A percentile compares a stretch with the other conserved stretches of the same genome.
These are phyloP conservation scores for Picochlorum sp. DNA, from an alignment of 139 green algal species.

Conservation along the genomic window DNA sequence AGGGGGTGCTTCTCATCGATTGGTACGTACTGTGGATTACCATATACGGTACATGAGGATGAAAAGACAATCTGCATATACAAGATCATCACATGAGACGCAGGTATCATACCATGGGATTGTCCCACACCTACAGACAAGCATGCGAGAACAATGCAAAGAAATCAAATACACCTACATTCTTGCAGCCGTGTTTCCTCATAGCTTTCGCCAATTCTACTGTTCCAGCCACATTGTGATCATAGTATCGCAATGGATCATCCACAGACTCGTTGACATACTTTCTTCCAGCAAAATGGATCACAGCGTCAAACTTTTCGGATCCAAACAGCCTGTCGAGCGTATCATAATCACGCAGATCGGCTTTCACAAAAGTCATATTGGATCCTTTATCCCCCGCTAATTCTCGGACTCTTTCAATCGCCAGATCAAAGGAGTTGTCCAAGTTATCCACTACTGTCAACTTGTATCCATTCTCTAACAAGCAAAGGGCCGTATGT, in stretches of 20 bases:
- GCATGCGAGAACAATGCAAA: too few species aligned
- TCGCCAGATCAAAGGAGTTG: constrained; percentile 75
- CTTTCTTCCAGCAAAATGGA: constrained; percentile 42
- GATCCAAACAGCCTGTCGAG: constrained; percentile 38
- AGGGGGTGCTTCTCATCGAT: constrained; percentile 80
- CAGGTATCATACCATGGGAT: not conserved
- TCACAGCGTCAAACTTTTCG: constrained; percentile 32
- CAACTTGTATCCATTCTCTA: constrained; percentile 72
- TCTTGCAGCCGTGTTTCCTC: constrained; percentile 35
- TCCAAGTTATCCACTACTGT: constrained; percentile 87
- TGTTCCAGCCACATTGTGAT: constrained; percentile 91
- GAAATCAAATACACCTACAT: not conserved
- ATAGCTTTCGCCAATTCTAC: constrained; percentile 79
- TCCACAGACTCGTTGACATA: constrained; percentile 35
- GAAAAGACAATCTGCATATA: constrained; percentile 29
- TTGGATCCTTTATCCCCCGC: constrained; percentile 60
- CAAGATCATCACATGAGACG: constrained; percentile 1
- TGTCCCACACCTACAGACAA: not conserved
- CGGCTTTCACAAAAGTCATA: constrained; percentile 72
- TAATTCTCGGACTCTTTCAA: constrained; percentile 78
- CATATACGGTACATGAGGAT: constrained; percentile 77
- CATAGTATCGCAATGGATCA: constrained; percentile 85
- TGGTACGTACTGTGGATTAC: constrained; percentile 79
- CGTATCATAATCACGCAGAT: constrained; percentile 34
- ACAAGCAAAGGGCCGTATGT: constrained; percentile 79